These are phyloP conservation scores for Solanum aculeatissimum DNA, from an alignment of 305 asterid genomes.

Conservation along the genomic window DNA sequence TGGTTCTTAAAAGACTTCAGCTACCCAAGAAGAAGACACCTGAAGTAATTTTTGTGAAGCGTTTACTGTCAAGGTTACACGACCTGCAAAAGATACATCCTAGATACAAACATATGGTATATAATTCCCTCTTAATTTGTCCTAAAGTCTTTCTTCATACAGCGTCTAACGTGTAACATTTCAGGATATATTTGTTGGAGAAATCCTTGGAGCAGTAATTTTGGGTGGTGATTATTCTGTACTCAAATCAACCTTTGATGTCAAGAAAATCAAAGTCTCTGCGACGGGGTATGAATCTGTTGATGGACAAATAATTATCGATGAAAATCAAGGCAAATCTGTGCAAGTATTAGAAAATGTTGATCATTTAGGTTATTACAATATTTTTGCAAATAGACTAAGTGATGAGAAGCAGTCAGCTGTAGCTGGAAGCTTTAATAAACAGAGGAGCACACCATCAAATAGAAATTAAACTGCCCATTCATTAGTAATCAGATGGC, in stretches of 20 bases:
- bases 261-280: slow-evolving; percentile 23
- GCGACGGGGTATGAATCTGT: slow-evolving; percentile 50
- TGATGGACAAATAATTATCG: slow-evolving; percentile 41
- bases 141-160: not conserved
- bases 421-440: slow-evolving; percentile 56
- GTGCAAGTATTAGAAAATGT: slow-evolving; percentile 45
- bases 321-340: slow-evolving; percentile 26
- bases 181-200: slow-evolving; percentile 75
- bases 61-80: slow-evolving; percentile 44
- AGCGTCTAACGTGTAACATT: not conserved
- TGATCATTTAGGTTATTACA: slow-evolving; percentile 32
- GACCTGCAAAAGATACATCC: slow-evolving; percentile 25
- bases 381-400: slow-evolving; percentile 35
- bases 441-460: slow-evolving; percentile 38
- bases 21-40: slow-evolving; percentile 47
- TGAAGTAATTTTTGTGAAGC: slow-evolving; percentile 36
- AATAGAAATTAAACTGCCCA: slow-evolving; percentile 2
- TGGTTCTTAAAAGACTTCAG: slow-evolving; percentile 14
- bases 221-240: slow-evolving; percentile 31
- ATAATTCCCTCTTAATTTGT: not conserved
- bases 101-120: slow-evolving; percentile 67
- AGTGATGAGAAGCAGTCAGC: slow-evolving; percentile 54
- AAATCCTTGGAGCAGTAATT: slow-evolving; percentile 65
- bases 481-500: not conserved
- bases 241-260: slow-evolving; percentile 22